Percentiles rank a stretch among this genome's conserved stretches.
phyloP scores from a whole-genome alignment of 805 yeast species.

The Ogataea thermomethanolica region DNA sequence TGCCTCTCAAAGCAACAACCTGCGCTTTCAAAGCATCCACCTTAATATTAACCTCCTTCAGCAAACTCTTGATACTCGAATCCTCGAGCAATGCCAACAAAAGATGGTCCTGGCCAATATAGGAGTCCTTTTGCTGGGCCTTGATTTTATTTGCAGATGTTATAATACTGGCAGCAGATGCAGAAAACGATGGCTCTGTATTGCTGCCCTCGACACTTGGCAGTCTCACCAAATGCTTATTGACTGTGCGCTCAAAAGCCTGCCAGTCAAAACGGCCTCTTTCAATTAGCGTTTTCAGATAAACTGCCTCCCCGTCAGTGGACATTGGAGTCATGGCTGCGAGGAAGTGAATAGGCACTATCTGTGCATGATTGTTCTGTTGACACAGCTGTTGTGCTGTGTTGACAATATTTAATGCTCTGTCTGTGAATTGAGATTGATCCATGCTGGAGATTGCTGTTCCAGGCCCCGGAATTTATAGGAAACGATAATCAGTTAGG shows the following conservation, averaged over 20 bases:
- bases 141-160: constrained; percentile 74
- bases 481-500: neutral
- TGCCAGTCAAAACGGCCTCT: constrained; percentile 88
- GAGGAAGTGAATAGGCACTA: constrained; percentile 82
- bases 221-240: constrained; percentile 73
- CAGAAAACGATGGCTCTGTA: constrained; percentile 68
- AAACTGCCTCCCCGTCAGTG: constrained; percentile 51
- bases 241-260: constrained; percentile 72
- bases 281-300: constrained; percentile 77
- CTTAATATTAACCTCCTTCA: constrained; percentile 69
- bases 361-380: constrained; percentile 78
- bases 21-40: constrained; percentile 73
- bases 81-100: constrained; percentile 84
- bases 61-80: constrained; percentile 58
- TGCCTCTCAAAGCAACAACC: constrained; percentile 79
- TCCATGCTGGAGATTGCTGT: constrained; percentile 39
- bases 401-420: constrained; percentile 79
- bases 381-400: constrained; percentile 78
- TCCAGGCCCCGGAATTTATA: neutral
- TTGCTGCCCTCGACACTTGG: constrained; percentile 93
- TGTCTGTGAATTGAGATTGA: constrained; percentile 84
- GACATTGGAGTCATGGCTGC: constrained; percentile 84
- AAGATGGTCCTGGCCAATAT: constrained; percentile 91
- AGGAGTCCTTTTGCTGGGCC: constrained; percentile 84
- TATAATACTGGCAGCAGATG: constrained; percentile 72